These are phyloP conservation scores for Auricularia auricula-judae DNA, from an alignment of 768 basidiomycete genomes.

Conservation along the genomic window DNA sequence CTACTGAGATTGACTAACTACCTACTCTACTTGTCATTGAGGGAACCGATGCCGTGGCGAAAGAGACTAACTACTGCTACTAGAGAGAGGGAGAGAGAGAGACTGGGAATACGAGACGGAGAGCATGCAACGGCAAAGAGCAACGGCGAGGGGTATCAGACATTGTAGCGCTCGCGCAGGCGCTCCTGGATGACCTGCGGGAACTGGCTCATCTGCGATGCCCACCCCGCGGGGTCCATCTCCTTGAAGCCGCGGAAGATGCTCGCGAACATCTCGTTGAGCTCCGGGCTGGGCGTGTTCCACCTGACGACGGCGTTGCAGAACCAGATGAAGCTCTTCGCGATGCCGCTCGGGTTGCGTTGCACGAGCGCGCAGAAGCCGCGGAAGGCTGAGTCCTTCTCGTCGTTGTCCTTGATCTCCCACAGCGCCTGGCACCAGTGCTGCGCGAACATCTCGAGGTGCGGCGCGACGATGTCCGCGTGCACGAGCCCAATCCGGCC, in stretches of 20 bases:
- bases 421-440: conserved; percentile 96
- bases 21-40: conserved; percentile 1
- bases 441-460: conserved; percentile 82
- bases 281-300: conserved; percentile 83
- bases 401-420: conserved; percentile 98
- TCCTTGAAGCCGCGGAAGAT: conserved; percentile 84
- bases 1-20: conserved; percentile 1
- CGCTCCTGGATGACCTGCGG: conserved; percentile 85
- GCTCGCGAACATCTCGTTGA: conserved; percentile 86
- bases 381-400: conserved; percentile 98
- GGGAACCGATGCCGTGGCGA: conserved; percentile 2
- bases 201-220: conserved; percentile 68
- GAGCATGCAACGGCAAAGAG: background rate
- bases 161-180: conserved; percentile 75
- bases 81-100: background rate
- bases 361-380: conserved; percentile 95
- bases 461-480: conserved; percentile 77
- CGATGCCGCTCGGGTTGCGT: conserved; percentile 85
- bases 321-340: conserved; percentile 95
- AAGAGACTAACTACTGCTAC: conserved; percentile 1
- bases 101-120: background rate
- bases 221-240: conserved; percentile 80
- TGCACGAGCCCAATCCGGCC: conserved; percentile 93
- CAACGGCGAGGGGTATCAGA: conserved; percentile 32
- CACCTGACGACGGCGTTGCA: conserved; percentile 96